Conservation (phyloP, 306 rosid species). For the Gynostemma pentaphyllum region DNA sequence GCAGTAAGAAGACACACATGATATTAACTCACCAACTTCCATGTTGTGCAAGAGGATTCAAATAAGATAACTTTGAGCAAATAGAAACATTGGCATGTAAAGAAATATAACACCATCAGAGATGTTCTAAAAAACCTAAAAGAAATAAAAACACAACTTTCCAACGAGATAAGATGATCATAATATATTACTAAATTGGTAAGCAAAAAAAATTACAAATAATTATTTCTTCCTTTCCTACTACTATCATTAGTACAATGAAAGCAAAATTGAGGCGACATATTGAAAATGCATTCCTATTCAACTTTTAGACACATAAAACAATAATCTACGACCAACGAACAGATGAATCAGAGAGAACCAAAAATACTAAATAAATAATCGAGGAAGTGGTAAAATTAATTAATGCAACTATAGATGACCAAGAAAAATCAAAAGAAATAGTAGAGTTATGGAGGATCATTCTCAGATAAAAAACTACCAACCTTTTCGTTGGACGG, state of each 20-base stretch:
- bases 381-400: not conserved
- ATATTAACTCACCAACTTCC: not conserved
- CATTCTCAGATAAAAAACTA: constrained; percentile 19
- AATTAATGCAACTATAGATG: not conserved
- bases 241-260: not conserved
- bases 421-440: constrained; percentile 7
- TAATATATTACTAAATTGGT: not conserved
- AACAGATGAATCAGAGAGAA: not conserved
- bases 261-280: not conserved
- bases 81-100: not conserved
- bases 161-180: not conserved
- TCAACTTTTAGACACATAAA: not conserved
- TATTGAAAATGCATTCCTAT: not conserved
- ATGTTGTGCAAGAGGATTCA: not conserved
- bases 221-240: not conserved
- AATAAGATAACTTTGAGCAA: not conserved
- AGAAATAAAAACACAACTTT: not conserved
- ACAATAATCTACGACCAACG: not conserved
- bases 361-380: not conserved
- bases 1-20: not conserved
- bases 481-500: constrained; percentile 89
- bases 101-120: not conserved
- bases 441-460: not conserved
- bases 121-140: not conserved
- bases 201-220: not conserved